Conservation (phyloP, 2,329 filamentous ascomycete genomes). For the Penicillium sp. region DNA sequence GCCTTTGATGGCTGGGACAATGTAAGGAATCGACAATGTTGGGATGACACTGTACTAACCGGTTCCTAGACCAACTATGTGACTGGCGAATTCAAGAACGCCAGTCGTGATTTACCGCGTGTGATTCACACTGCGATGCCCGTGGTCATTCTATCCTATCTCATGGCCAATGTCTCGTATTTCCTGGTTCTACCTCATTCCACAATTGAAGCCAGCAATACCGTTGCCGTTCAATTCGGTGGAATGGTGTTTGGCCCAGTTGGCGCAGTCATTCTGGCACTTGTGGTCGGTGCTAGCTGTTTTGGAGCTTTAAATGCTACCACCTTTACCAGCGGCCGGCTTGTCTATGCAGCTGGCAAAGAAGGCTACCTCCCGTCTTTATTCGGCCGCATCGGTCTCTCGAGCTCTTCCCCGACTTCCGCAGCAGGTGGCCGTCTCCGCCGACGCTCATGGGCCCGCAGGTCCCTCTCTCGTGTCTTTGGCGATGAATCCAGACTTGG, state of each 20-base stretch:
- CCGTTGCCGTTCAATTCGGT: slow-evolving; percentile 92
- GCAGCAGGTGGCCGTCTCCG: slow-evolving; percentile 37
- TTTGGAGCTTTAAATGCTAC: slow-evolving; percentile 93
- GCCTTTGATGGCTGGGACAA: slow-evolving; percentile 99
- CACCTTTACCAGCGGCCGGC: slow-evolving; percentile 84
- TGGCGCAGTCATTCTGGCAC: slow-evolving; percentile 76
- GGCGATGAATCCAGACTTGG: slow-evolving; percentile 78
- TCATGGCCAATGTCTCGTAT: slow-evolving; percentile 88
- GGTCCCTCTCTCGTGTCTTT: slow-evolving; percentile 57
- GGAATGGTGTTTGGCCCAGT: slow-evolving; percentile 79
- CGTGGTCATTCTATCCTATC: slow-evolving; percentile 81
- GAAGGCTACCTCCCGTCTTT: slow-evolving; percentile 85
- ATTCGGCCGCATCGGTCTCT: slow-evolving; percentile 77
- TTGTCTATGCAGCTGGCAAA: slow-evolving; percentile 91
- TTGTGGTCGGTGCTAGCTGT: slow-evolving; percentile 86
- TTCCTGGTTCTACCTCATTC: slow-evolving; percentile 83
- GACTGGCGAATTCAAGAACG: slow-evolving; percentile 92
- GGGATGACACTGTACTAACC: slow-evolving; percentile 4
- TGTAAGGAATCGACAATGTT: slow-evolving; percentile 50
- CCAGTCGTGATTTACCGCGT: slow-evolving; percentile 79
- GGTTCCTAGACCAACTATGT: slow-evolving; percentile 77
- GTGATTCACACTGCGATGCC: slow-evolving; percentile 97
- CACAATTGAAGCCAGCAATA: slow-evolving; percentile 81
- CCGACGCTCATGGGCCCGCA: slow-evolving; percentile 53
- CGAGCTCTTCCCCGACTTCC: slow-evolving; percentile 29